phyloP scores from a whole-genome alignment of 805 yeast species.

The Lipomyces yamadae region DNA sequence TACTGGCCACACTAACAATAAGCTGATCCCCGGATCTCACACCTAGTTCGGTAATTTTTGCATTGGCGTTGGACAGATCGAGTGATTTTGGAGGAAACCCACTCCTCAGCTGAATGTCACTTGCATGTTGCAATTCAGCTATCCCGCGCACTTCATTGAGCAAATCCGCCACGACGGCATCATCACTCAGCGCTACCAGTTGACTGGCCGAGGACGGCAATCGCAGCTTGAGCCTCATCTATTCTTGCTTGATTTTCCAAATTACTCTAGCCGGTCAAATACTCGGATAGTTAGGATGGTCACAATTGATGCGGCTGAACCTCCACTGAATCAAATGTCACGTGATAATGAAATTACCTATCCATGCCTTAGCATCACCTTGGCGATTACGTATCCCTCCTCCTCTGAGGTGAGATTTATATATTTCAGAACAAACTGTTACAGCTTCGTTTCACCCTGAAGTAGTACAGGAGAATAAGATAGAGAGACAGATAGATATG shows the following conservation, averaged over 20 bases:
- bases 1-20: slow-evolving; percentile 44
- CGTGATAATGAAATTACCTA: too few species aligned
- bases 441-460: not conserved
- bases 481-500: not conserved
- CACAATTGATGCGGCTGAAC: too few species aligned
- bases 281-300: too few species aligned
- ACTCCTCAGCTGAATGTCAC: slow-evolving; percentile 41
- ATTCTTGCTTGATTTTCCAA: too few species aligned
- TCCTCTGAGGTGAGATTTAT: too few species aligned
- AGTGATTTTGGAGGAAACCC: slow-evolving; percentile 69
- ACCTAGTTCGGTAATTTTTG: slow-evolving; percentile 51
- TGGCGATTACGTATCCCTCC: not conserved
- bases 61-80: slow-evolving; percentile 41
- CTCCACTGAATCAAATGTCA: too few species aligned
- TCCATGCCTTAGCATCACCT: not conserved
- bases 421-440: not conserved
- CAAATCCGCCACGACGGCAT: slow-evolving; percentile 48
- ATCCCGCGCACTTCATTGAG: slow-evolving; percentile 30
- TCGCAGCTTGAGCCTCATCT: slow-evolving; percentile 51
- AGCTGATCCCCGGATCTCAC: slow-evolving; percentile 66
- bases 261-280: too few species aligned
- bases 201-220: slow-evolving; percentile 40
- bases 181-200: slow-evolving; percentile 49
- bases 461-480: not conserved
- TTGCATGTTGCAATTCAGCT: slow-evolving; percentile 41